phyloP scores from a whole-genome alignment of 805 yeast species.

The Pichia occidentalis region DNA sequence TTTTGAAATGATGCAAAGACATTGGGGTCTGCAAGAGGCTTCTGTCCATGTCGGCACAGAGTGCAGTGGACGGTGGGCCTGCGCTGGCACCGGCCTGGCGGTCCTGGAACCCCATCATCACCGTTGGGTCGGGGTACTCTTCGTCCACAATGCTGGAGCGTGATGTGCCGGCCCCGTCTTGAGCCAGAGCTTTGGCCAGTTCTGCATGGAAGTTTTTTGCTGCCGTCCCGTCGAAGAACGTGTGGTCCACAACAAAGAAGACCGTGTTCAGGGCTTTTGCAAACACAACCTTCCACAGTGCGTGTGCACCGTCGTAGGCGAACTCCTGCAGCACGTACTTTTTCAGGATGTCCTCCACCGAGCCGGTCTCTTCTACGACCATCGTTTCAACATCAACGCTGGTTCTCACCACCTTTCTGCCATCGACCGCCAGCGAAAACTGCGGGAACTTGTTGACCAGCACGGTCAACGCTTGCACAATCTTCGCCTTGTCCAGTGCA shows the following conservation, averaged over 20 bases:
- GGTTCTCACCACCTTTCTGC: not conserved
- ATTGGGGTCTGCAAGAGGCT: too few species aligned
- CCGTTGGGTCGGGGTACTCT: conserved; percentile 9
- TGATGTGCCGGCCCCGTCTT: too few species aligned
- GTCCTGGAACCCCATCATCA: conserved; percentile 2
- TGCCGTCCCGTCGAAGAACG: conserved; percentile 13
- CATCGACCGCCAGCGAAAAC: conserved; percentile 9
- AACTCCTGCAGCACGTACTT: conserved; percentile 8
- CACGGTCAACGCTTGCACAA: not conserved
- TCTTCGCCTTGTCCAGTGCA: not conserved
- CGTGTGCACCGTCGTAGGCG: conserved; percentile 1
- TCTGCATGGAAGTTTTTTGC: conserved; percentile 10
- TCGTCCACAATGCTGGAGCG: not conserved
- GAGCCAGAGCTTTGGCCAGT: not conserved
- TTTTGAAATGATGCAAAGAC: conserved; percentile 4
- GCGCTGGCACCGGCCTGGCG: too few species aligned
- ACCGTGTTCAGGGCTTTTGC: conserved; percentile 3
- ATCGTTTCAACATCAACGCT: not conserved
- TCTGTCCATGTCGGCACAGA: too few species aligned
- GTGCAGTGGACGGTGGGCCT: too few species aligned
- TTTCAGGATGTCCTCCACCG: not conserved
- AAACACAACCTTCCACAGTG: conserved; percentile 11
- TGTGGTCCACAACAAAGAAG: conserved; percentile 12
- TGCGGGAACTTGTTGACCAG: conserved; percentile 10
- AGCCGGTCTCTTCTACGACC: not conserved